These are phyloP conservation scores for Neoascochyta sp. DNA, from an alignment of 2,329 filamentous ascomycete species.

Conservation along the genomic window DNA sequence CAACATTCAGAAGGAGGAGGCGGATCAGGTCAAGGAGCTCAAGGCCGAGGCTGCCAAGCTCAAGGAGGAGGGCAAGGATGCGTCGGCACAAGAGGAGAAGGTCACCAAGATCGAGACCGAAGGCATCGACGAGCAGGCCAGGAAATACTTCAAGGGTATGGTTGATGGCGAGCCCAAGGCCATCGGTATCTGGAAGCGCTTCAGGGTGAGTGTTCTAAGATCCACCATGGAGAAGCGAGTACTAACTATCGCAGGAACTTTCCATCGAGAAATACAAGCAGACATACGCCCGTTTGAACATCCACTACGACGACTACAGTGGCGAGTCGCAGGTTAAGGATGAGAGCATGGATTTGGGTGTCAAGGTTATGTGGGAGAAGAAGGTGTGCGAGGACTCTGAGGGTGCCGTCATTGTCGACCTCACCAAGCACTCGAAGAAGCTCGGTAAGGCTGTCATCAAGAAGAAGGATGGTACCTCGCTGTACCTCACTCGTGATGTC, in stretches of 20 bases:
- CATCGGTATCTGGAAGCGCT: conserved; percentile 59
- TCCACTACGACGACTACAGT: conserved; percentile 62
- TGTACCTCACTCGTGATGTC: conserved; percentile 68
- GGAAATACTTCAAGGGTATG: conserved; percentile 67
- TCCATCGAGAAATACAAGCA: conserved; percentile 63
- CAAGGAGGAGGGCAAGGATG: conserved; percentile 42
- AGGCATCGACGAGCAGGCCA: conserved; percentile 65
- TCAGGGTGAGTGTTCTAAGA: conserved; percentile 43
- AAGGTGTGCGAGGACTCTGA: conserved; percentile 62
- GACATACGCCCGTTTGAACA: conserved; percentile 62
- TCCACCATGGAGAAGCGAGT: no score
- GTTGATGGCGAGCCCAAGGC: conserved; percentile 59
- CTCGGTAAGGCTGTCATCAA: conserved; percentile 65
- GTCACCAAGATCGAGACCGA: conserved; percentile 39
- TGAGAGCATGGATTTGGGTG: conserved; percentile 60
- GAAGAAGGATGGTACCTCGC: conserved; percentile 63
- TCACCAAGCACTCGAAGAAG: conserved; percentile 66
- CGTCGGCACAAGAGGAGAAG: conserved; percentile 40
- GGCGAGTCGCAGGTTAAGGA: conserved; percentile 65
- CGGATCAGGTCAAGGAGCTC: conserved; percentile 59
- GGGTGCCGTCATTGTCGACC: conserved; percentile 65
- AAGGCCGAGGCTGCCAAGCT: conserved; percentile 43
- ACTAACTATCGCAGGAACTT: no score
- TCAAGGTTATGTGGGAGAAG: conserved; percentile 56
- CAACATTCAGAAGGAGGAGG: conserved; percentile 59